Percentiles rank a stretch among this genome's conserved stretches.
These are phyloP conservation scores for Nakazawaea holstii DNA, from an alignment of 805 yeast species.

Conservation along the genomic window DNA sequence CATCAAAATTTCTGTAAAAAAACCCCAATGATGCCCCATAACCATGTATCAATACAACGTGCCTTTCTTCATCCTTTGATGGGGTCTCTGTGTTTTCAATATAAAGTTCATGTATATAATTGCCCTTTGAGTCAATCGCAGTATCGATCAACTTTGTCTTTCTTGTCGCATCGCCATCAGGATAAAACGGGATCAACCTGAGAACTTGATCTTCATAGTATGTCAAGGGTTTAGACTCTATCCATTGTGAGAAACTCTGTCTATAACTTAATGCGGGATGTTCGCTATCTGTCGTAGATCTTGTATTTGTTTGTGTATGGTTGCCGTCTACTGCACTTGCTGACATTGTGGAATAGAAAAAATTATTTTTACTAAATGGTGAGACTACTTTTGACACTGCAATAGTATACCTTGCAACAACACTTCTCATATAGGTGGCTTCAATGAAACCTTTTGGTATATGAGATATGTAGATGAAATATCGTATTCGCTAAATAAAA, in stretches of 20 bases:
- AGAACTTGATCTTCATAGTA: slow-evolving; percentile 39
- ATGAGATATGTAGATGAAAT: too few relatives aligned
- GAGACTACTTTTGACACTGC: too few relatives aligned
- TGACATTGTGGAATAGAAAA: too few relatives aligned
- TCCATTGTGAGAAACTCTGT: slow-evolving; percentile 23
- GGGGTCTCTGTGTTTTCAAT: slow-evolving; percentile 34
- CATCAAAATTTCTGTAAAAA: slow-evolving; percentile 64
- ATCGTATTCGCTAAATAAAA: too few relatives aligned
- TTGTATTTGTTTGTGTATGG: too few relatives aligned
- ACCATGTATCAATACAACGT: slow-evolving; percentile 80
- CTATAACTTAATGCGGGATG: slow-evolving; percentile 1
- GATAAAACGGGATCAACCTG: slow-evolving; percentile 53
- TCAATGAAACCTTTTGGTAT: too few relatives aligned
- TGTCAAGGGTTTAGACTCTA: slow-evolving; percentile 17
- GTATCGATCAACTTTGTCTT: slow-evolving; percentile 45
- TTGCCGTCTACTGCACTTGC: too few relatives aligned
- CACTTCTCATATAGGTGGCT: too few relatives aligned
- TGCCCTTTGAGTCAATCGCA: slow-evolving; percentile 36
- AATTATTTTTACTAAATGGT: too few relatives aligned
- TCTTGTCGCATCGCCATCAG: slow-evolving; percentile 44
- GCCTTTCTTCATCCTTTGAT: slow-evolving; percentile 21
- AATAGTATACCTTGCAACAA: too few relatives aligned
- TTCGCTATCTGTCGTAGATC: background rate
- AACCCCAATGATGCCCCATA: slow-evolving; percentile 89
- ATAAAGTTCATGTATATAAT: slow-evolving; percentile 70